These are phyloP conservation scores for Chernovozyma aurita DNA, from an alignment of 1,139 yeast genomes.

Conservation along the genomic window DNA sequence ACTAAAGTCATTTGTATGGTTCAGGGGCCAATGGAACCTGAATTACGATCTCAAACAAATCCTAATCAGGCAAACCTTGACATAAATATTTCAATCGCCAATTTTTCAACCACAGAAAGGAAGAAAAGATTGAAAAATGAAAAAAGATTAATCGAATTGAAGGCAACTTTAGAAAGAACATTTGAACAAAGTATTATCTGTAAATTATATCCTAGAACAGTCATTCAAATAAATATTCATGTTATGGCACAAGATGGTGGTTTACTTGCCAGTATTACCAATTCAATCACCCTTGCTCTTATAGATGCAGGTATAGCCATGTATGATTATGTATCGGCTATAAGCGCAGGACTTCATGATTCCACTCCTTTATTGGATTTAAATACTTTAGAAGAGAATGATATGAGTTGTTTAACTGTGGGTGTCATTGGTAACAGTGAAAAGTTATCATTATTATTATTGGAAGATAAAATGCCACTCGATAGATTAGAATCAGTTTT, in stretches of 20 bases:
- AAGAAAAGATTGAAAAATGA: constrained; percentile 62
- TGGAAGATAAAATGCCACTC: constrained; percentile 82
- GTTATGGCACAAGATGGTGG: constrained; percentile 93
- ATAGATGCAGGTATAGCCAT: constrained; percentile 95
- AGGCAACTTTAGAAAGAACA: constrained; percentile 69
- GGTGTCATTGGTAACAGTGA: constrained; percentile 84
- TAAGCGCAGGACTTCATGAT: constrained; percentile 76
- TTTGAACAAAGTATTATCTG: constrained; percentile 76
- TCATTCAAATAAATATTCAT: constrained; percentile 67
- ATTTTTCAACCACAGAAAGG: constrained; percentile 76
- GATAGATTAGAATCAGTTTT: constrained; percentile 74
- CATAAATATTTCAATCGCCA: constrained; percentile 67
- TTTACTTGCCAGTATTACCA: constrained; percentile 69
- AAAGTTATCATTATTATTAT: constrained; percentile 66
- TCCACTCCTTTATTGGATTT: constrained; percentile 76
- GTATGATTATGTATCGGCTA: constrained; percentile 84
- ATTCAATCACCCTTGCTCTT: constrained; percentile 85
- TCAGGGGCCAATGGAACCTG: constrained; percentile 87
- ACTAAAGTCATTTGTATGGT: constrained; percentile 84
- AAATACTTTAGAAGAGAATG: constrained; percentile 77
- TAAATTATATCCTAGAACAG: constrained; percentile 77
- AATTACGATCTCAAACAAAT: constrained; percentile 43
- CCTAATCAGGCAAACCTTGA: constrained; percentile 52
- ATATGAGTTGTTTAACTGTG: constrained; percentile 73
- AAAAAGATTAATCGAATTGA: constrained; percentile 71